A percentile compares a stretch with the other conserved stretches of the same genome.
Conservation (phyloP, 1,139 yeast species). For the Taiozyma sp. region DNA sequence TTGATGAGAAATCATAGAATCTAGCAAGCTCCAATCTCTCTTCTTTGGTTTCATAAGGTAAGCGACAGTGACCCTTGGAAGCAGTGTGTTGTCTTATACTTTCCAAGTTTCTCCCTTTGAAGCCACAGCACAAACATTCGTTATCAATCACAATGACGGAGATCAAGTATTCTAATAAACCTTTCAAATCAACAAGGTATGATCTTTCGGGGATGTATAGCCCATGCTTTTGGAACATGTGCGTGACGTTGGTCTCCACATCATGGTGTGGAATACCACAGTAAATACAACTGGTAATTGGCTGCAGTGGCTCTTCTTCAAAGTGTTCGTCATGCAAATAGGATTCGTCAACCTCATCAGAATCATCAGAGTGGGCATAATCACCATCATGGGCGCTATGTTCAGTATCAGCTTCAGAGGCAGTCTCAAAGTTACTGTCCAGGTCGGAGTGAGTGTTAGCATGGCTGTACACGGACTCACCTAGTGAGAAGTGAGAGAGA, state of each 20-base stretch:
- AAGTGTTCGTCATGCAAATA: constrained; percentile 28
- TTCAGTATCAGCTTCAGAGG: constrained; percentile 45
- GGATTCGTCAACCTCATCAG: constrained; percentile 27
- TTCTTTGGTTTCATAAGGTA: constrained; percentile 83
- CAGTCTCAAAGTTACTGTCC: constrained; percentile 41
- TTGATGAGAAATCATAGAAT: constrained; percentile 79
- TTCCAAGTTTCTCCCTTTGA: constrained; percentile 78
- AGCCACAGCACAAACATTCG: constrained; percentile 78
- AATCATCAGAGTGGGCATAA: constrained; percentile 14
- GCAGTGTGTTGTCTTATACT: constrained; percentile 90
- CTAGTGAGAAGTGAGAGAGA: constrained; percentile 62
- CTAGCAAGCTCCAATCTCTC: constrained; percentile 78
- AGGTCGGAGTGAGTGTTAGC: constrained; percentile 30
- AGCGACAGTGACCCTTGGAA: constrained; percentile 78
- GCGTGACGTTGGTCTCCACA: constrained; percentile 64
- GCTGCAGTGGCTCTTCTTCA: constrained; percentile 26
- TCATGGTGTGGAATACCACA: constrained; percentile 36
- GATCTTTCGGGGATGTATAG: constrained; percentile 80
- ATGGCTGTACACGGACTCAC: constrained; percentile 44
- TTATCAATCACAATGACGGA: constrained; percentile 85
- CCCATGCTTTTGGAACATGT: constrained; percentile 78
- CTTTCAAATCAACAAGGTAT: constrained; percentile 64
- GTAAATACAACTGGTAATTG: constrained; percentile 36
- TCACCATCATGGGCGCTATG: constrained; percentile 29
- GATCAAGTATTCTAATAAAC: constrained; percentile 69